Evolutionary conservation across 345 rosid species (phyloP).

Genomic region (Bruguiera parviflora): DNA sequence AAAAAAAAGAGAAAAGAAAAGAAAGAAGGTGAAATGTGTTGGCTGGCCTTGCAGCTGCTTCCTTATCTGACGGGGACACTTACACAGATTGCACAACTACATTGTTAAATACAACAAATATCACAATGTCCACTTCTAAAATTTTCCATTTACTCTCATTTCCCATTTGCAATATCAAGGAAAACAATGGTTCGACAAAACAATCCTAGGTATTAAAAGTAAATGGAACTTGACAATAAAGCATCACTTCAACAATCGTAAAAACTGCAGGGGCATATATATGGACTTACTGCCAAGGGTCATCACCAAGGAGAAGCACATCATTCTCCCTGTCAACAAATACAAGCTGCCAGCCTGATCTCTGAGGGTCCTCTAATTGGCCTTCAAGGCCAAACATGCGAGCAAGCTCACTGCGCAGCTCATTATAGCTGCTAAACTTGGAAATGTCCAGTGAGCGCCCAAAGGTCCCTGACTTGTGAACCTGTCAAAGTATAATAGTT

Average conservation of each 20-base stretch:
- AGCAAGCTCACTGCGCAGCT: slow-evolving; percentile 48
- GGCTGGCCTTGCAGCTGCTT: no score
- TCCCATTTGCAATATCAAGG: no score
- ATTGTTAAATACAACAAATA: no score
- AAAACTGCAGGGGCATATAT: background rate
- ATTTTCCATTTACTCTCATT: no score
- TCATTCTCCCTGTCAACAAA: slow-evolving; percentile 54
- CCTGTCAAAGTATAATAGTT: slow-evolving; percentile 23
- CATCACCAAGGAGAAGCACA: slow-evolving; percentile 51
- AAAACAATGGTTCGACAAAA: no score
- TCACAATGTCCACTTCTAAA: no score
- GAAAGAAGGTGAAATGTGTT: no score
- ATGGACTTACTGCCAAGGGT: slow-evolving; percentile 48
- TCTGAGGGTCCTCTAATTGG: slow-evolving; percentile 50
- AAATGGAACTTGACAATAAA: background rate
- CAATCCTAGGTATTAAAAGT: no score
- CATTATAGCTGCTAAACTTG: slow-evolving; percentile 47
- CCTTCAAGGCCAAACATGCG: slow-evolving; percentile 50
- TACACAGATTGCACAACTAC: no score
- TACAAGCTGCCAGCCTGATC: slow-evolving; percentile 67
- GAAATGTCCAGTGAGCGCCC: slow-evolving; percentile 50
- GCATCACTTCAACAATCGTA: background rate
- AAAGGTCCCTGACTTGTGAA: slow-evolving; percentile 44
- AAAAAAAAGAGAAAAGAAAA: no score
- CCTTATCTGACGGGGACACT: no score